Evolutionary conservation across 2,329 filamentous ascomycete genomes (phyloP), one percentile per base, ranked within the genome.

Genomic region (Clonostachys sp.): DNA sequence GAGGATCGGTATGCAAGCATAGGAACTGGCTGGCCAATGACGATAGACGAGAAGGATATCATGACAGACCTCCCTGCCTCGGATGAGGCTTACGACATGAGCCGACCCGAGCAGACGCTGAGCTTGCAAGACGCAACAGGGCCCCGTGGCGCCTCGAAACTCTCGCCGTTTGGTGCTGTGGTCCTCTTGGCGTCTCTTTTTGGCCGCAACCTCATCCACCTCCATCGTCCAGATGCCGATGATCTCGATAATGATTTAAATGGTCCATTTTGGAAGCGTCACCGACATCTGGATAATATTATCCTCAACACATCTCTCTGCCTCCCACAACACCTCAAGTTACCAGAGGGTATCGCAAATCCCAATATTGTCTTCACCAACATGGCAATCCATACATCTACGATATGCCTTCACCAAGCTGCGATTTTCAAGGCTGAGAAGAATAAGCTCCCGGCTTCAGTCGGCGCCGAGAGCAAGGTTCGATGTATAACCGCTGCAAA

Each of bases 371-470:
- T 97, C 5, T 97, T 96, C 63, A 83, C 88, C 48, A 97, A 97
- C 59, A 96, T 99, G 90, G 91, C 89, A 61, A 90, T 99, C 34
- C 91, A 97, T 63, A 96, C 94, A 0, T 95, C 91, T 1, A 91
- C 90, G 2, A 97, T 99, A 46, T 97, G 92, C 64, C 73, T 99
- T n/a, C 94, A 99, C 60, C 94, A 99, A 69, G 94, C 92, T 3
- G 94, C 94, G 24, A 97, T 99, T 17, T 96, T 92, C 77, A 97
- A 96, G 63, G 91, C 91, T 0, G 92, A 97, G 58, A 94, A 91
- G 68, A 87, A 96, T 65, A 81, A 83, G 46, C 72, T 96, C 51
- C 84, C 89, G 1, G 72, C 79, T 2, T 84, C 86, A 16, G 85
- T 96, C 42, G 85, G 88, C 53, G 83, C 87, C 2, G 92, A 97